Evolutionary conservation across 2,329 filamentous ascomycete genomes (phyloP), one percentile per base, ranked within the genome.

Genomic region (Botrytis galanthina): DNA sequence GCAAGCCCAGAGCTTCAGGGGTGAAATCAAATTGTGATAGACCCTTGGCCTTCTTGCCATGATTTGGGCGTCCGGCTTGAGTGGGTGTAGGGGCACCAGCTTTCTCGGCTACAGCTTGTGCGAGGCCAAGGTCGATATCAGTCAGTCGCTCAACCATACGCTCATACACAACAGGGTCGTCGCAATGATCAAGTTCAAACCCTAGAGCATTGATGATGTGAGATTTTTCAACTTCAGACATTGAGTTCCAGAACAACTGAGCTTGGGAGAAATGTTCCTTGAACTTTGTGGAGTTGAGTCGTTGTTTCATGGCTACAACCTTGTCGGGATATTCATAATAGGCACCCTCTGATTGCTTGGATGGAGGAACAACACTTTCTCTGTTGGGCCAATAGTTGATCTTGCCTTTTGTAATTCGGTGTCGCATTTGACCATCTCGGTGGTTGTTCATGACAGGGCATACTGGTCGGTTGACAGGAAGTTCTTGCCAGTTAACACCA

Each of bases 301-400:
- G 89, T 29, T 86, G 84, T 84, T 96, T 95, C 80, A 93, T 89
- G 4, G 92, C 92, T 7, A 84, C 84, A 1, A 93, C 83, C 81
- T 90, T 91, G 74, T 89, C 84, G 0, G 89, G 87, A 77, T 90
- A 92, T 64, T 94, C 92, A 6, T 89, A 81, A 76, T 94, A 96
- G 0, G 87, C 91, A 2, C 90, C 91, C 75, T 94, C 88, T 2
- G 87, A 82, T 4, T 83, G 79, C 0, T 84, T 86, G 0, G 91
- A 90, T 0, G 93, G 91, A 0, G 91, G 91, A 18, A 86, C 84
- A 1, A 86, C 84, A 1, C 88, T 86, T 78, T 88, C 90, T 4
- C 92, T 87, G 82, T 94, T 94, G 0, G 92, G 92, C 90, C 90
- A 94, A 83, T 94, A 94, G 83, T 94, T 94, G 76, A 92, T 88